A percentile compares a stretch with the other conserved stretches of the same genome.
Evolutionary conservation across 768 basidiomycete species (phyloP).

Genomic region (Paxillus rubicundulus): DNA sequence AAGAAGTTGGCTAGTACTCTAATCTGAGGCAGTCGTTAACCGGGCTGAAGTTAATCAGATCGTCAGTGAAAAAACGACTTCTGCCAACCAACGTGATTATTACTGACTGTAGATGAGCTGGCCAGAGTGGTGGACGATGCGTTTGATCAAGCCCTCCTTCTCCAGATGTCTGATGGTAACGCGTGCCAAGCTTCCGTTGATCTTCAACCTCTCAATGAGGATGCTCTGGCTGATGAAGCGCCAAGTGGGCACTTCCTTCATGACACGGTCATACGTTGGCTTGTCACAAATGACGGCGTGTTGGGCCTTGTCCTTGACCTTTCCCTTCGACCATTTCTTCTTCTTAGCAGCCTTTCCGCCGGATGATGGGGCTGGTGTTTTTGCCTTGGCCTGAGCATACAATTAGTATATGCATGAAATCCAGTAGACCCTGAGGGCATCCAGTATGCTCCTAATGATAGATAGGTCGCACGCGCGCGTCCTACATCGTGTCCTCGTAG

Average conservation of each 20-base stretch:
- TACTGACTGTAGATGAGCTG: constrained; percentile 95
- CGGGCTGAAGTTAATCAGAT: constrained; percentile 34
- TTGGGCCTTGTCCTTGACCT: constrained; percentile 99
- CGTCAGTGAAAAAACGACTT: constrained; percentile 3
- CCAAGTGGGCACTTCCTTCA: constrained; percentile 99
- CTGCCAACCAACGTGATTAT: not conserved
- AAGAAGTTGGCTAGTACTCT: constrained; percentile 22
- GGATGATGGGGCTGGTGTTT: constrained; percentile 58
- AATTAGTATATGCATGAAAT: constrained; percentile 18
- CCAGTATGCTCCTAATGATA: constrained; percentile 18
- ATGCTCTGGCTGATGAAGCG: constrained; percentile 97
- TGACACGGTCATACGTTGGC: constrained; percentile 85
- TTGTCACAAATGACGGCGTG: constrained; percentile 97
- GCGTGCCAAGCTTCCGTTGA: constrained; percentile 93
- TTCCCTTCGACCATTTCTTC: constrained; percentile 99
- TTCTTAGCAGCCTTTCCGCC: constrained; percentile 94
- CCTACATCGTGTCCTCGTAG: not conserved
- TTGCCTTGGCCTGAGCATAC: constrained; percentile 68
- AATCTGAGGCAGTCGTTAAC: constrained; percentile 42
- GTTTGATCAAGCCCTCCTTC: constrained; percentile 92
- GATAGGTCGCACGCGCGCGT: not conserved
- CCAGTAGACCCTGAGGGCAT: constrained; percentile 17
- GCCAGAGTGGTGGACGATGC: constrained; percentile 91
- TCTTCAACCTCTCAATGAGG: constrained; percentile 97
- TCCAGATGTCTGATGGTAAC: constrained; percentile 88